Evolutionary conservation across 192 early-diverging fungal genomes (phyloP).

Genomic region (Spinellus fusiger): DNA sequence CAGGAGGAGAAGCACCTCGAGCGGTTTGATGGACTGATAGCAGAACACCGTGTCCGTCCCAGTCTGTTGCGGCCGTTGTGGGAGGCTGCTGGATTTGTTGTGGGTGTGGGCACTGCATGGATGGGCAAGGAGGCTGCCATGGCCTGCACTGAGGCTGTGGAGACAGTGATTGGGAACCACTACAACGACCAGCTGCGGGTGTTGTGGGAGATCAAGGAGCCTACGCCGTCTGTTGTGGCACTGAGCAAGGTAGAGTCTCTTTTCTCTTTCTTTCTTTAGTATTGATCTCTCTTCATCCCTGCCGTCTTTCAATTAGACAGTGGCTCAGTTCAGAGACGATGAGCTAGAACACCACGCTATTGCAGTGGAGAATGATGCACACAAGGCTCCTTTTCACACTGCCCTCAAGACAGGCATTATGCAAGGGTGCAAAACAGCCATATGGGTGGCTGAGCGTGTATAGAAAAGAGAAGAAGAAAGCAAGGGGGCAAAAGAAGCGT

Average conservation of each 20-base stretch:
- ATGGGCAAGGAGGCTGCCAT: conserved; percentile 94
- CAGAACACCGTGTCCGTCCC: conserved; percentile 76
- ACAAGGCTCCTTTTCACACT: conserved; percentile 74
- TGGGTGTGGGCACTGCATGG: conserved; percentile 82
- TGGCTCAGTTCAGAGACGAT: conserved; percentile 88
- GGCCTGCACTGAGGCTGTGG: conserved; percentile 98
- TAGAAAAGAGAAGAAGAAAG: no score
- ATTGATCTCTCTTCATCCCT: background rate
- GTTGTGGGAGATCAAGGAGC: conserved; percentile 58
- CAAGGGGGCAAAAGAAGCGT: no score
- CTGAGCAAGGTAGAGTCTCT: conserved; percentile 44
- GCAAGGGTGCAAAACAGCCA: conserved; percentile 86
- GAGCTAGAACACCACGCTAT: conserved; percentile 92
- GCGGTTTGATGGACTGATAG: conserved; percentile 73
- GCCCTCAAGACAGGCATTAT: conserved; percentile 72
- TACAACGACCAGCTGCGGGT: conserved; percentile 95
- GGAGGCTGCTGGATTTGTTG: conserved; percentile 76
- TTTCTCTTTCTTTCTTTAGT: background rate
- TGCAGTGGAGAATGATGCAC: conserved; percentile 81
- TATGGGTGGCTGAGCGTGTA: conserved; percentile 83
- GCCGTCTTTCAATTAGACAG: conserved; percentile 36
- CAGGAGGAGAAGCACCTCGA: conserved; percentile 85
- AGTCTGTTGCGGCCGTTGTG: conserved; percentile 81
- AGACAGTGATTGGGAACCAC: conserved; percentile 92
- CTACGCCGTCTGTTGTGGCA: conserved; percentile 53